These are phyloP conservation scores for Thelephora terrestris DNA, from an alignment of 1,284 basidiomycete species.

Conservation along the genomic window DNA sequence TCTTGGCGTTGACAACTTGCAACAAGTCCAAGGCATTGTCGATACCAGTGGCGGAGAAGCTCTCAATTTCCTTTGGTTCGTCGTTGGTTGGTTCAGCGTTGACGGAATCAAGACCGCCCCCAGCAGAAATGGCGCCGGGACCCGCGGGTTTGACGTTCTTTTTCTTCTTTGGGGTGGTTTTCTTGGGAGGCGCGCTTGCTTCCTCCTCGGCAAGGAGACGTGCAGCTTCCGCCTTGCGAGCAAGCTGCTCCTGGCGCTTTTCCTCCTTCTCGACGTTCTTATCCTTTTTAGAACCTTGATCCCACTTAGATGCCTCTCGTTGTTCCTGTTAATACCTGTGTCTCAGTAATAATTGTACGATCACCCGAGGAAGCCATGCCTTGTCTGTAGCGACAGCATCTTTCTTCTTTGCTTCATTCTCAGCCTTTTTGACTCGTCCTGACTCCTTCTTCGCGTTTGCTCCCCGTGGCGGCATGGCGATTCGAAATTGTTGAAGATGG, in stretches of 20 bases:
- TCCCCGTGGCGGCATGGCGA: constrained; percentile 71
- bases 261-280: constrained; percentile 75
- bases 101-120: constrained; percentile 32
- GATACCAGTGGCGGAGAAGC: constrained; percentile 77
- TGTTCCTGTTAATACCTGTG: constrained; percentile 39
- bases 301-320: constrained; percentile 76
- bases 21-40: constrained; percentile 90
- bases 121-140: constrained; percentile 69
- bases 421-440: constrained; percentile 85
- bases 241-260: constrained; percentile 63
- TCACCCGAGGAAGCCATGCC: constrained; percentile 26
- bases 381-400: constrained; percentile 47
- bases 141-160: constrained; percentile 56
- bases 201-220: constrained; percentile 82
- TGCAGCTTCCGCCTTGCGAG: constrained; percentile 69
- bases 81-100: constrained; percentile 11
- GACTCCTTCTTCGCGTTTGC: constrained; percentile 85
- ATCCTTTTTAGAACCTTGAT: constrained; percentile 49
- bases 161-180: constrained; percentile 62
- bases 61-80: constrained; percentile 41
- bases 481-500: not conserved
- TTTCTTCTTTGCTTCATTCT: constrained; percentile 79
- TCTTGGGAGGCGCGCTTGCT: constrained; percentile 50
- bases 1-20: constrained; percentile 82
- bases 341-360: constrained; percentile 1